Percentiles rank a stretch among this genome's conserved stretches.
Conservation (phyloP, 2,329 filamentous ascomycete species). For the Bisporella sp. region DNA sequence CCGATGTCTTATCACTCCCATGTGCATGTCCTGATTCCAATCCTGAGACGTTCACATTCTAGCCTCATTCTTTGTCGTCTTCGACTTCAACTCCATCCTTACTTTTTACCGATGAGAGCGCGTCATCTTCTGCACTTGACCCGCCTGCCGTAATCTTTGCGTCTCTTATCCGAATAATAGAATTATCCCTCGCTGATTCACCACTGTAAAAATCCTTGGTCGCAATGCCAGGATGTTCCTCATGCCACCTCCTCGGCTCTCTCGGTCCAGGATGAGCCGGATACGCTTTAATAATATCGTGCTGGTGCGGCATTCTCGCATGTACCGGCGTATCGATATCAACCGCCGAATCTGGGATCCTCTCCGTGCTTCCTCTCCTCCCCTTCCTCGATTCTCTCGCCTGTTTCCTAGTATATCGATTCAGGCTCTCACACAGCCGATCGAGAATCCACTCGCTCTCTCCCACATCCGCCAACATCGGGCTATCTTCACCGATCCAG, state of each 20-base stretch:
- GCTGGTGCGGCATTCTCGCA: not conserved
- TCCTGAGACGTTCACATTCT: too few species aligned
- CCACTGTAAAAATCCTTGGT: not conserved
- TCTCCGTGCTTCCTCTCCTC: not conserved
- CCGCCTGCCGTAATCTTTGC: too few species aligned
- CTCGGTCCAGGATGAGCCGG: not conserved
- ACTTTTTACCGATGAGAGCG: too few species aligned
- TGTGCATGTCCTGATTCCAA: too few species aligned
- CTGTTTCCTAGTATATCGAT: conserved; percentile 29
- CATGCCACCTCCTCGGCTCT: not conserved
- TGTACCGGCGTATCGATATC: not conserved
- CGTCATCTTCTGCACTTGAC: too few species aligned
- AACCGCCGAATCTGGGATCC: not conserved
- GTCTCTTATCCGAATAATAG: too few species aligned
- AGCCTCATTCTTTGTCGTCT: too few species aligned
- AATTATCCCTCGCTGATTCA: not conserved
- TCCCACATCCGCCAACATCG: conserved; percentile 53
- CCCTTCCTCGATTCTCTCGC: conserved; percentile 6
- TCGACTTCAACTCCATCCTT: too few species aligned
- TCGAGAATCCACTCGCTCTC: conserved; percentile 64
- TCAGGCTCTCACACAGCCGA: conserved; percentile 56
- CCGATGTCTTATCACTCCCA: too few species aligned
- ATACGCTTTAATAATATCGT: not conserved
- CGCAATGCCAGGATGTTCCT: not conserved
- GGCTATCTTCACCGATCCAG: conserved; percentile 64